These are phyloP conservation scores for Pleurotus giganteus DNA, from an alignment of 768 basidiomycete species.

Conservation along the genomic window DNA sequence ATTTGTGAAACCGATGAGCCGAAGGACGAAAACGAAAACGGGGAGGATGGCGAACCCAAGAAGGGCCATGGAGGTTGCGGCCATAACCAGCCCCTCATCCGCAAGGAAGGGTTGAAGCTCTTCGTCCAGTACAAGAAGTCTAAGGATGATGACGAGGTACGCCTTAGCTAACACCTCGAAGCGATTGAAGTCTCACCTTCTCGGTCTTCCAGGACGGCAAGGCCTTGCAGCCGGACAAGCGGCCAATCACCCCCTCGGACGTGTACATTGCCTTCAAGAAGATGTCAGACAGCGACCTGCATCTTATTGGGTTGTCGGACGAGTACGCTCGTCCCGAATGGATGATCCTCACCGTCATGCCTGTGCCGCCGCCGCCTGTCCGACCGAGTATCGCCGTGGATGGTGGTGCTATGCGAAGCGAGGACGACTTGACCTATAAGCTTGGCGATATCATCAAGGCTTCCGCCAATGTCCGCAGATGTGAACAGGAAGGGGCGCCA, in stretches of 20 bases:
- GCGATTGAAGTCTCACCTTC: conserved; percentile 14
- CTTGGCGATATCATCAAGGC: conserved; percentile 96
- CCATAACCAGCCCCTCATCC: conserved; percentile 80
- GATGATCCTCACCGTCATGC: conserved; percentile 99
- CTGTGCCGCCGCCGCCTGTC: conserved; percentile 96
- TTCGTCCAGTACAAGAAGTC: conserved; percentile 92
- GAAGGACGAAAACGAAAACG: conserved; percentile 79
- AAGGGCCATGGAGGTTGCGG: conserved; percentile 98
- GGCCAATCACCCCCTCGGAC: conserved; percentile 79
- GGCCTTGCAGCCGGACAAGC: conserved; percentile 77
- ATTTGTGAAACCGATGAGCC: conserved; percentile 86
- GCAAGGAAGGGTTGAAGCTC: conserved; percentile 94
- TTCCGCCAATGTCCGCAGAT: conserved; percentile 85
- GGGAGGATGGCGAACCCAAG: conserved; percentile 69
- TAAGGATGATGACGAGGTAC: conserved; percentile 94
- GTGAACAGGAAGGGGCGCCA: conserved; percentile 96
- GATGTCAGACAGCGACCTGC: conserved; percentile 86
- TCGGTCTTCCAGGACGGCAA: conserved; percentile 63
- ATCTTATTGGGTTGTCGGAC: conserved; percentile 87
- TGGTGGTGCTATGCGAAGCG: conserved; percentile 93
- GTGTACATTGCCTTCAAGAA: conserved; percentile 96
- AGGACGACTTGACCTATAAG: conserved; percentile 98
- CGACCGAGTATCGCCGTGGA: conserved; percentile 98
- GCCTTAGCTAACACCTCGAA: conserved; percentile 28
- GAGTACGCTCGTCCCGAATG: conserved; percentile 97